A percentile compares a stretch with the other conserved stretches of the same genome.
Evolutionary conservation across 345 rosid genomes (phyloP).

Genomic region (Hibiscus syriacus): DNA sequence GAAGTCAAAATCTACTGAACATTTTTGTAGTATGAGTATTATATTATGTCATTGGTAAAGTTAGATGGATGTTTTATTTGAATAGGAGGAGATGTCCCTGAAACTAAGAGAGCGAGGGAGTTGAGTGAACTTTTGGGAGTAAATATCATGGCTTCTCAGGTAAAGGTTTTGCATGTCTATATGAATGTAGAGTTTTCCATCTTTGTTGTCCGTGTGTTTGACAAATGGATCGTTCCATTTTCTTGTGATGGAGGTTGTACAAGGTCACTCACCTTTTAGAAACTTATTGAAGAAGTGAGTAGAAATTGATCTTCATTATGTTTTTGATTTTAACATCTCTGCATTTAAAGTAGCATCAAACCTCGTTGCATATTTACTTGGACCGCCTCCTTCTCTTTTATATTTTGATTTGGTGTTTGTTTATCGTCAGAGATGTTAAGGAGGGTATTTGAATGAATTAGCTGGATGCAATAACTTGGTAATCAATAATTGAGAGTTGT

Average conservation of each 20-base stretch:
- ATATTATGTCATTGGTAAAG: not conserved
- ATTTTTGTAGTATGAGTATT: not conserved
- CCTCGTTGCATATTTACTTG: not conserved
- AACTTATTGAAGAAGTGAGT: conserved; percentile 29
- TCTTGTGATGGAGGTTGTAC: conserved; percentile 32
- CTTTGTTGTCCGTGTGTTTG: conserved; percentile 5
- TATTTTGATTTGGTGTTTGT: not conserved
- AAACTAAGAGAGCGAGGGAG: conserved; percentile 34
- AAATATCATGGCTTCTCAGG: conserved; percentile 38
- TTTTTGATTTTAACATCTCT: not conserved
- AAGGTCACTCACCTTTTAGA: conserved; percentile 43
- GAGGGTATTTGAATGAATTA: not conserved
- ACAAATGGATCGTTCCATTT: conserved; percentile 18
- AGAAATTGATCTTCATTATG: not conserved
- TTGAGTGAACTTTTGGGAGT: conserved; percentile 36
- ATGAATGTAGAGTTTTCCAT: not conserved
- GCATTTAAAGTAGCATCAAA: not conserved
- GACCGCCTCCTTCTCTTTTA: not conserved
- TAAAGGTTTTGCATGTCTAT: not conserved
- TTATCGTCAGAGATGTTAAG: not conserved
- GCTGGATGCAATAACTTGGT: not conserved
- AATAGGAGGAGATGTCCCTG: conserved; percentile 47
- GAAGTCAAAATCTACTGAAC: not conserved
- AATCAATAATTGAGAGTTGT: not conserved
- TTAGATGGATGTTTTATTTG: not conserved